Evolutionary conservation across 2,329 filamentous ascomycete species (phyloP), one percentile per base, ranked within the genome.

Genomic region (Corinectria fuckeliana): DNA sequence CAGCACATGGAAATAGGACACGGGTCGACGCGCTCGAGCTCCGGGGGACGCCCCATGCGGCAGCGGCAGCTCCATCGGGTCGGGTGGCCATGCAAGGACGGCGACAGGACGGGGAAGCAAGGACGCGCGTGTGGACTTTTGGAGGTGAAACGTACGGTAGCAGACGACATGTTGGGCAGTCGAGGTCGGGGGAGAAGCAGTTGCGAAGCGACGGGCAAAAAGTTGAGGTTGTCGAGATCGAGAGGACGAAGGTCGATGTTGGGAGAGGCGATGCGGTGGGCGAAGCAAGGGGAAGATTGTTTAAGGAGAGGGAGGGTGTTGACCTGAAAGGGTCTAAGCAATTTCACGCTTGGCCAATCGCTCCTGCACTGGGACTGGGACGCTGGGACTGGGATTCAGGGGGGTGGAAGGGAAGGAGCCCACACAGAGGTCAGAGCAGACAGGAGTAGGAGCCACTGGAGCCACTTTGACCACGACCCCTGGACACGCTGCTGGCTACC

Each of bases 311-410:
- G 67, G 67, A 68, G 65, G 69, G 67, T 63, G 69, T 67, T 71
- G 55, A 65, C 62, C 60, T 67, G 67, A 69, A 66, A 64, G 68
- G 67, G 67, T 60, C 65, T 64, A 63, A 70, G 64, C 70, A 73
- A 73, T 73, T 73, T 73, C 71, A 56, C 61, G 71, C 68, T 57
- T 69, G 63, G 71, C 71, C 71, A 72, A 71, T 73, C 68, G 71
- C 59, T 69, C 70, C 62, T 72, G 60, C 70, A 61, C 61, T 62
- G 53, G 44, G 48, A 51, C 48, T 59, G 50, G 50, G 56, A 50
- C 44, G 50, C 50, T 16, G 42, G 25, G 42, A 45, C 42, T 60
- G 36, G 61, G 59, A 68, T 66, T 72, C 70, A 72, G 70, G 70
- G 70, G 70, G 67, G 64, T 57, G 44, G 60, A 57, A 56, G 51